phyloP scores from a whole-genome alignment of 1,139 yeast species.

The Ogataea hybrid region DNA sequence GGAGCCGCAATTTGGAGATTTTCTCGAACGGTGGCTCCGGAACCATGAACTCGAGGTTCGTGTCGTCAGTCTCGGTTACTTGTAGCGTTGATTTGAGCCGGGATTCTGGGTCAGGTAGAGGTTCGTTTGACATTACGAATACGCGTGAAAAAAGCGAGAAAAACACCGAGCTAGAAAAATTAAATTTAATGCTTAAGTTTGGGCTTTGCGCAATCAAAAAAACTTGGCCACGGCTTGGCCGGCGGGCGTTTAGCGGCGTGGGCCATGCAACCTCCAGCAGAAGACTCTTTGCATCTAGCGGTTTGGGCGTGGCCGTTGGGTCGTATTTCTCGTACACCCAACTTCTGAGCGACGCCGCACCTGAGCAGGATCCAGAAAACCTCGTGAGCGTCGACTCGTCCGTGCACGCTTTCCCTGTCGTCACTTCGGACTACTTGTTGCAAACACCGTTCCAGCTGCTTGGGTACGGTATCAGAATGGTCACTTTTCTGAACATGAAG shows the following conservation, averaged over 20 bases:
- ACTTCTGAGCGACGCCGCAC: constrained; percentile 11
- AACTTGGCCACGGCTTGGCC: not conserved
- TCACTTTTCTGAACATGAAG: constrained; percentile 77
- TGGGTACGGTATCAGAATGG: constrained; percentile 81
- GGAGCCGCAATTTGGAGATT: constrained; percentile 23
- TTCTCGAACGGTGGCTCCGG: constrained; percentile 20
- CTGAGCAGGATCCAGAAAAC: constrained; percentile 6
- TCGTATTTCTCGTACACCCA: not conserved
- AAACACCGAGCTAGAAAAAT: not conserved
- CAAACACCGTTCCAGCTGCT: constrained; percentile 45
- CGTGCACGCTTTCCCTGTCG: constrained; percentile 51
- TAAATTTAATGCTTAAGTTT: not conserved
- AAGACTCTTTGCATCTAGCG: not conserved
- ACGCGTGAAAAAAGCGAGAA: not conserved
- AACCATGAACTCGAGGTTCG: constrained; percentile 3
- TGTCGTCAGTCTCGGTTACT: not conserved
- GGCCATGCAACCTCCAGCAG: not conserved
- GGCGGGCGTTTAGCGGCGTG: too few relatives aligned
- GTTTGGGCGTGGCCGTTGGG: not conserved
- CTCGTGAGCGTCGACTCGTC: constrained; percentile 43
- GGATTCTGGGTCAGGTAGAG: not conserved
- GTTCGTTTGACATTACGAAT: not conserved
- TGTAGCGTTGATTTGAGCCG: not conserved
- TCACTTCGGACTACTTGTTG: constrained; percentile 28
- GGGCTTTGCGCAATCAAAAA: not conserved